These are phyloP conservation scores for Cladorrhinum samala DNA, from an alignment of 495 filamentous ascomycete species.

Conservation along the genomic window DNA sequence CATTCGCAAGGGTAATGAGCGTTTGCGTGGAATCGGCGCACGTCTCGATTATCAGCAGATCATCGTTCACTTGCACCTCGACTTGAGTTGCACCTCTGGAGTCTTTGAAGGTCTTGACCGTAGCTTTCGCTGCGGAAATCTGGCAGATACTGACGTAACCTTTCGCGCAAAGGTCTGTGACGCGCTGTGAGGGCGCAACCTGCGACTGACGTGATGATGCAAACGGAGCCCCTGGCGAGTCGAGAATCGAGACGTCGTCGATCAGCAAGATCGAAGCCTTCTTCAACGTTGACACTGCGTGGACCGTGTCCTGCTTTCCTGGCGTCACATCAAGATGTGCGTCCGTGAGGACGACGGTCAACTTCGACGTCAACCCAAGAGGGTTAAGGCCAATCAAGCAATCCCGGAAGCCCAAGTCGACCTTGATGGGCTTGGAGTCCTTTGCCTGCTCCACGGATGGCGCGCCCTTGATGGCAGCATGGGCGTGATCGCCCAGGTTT, in stretches of 20 bases:
- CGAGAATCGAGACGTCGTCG: slow-evolving; percentile 61
- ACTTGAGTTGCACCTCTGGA: slow-evolving; percentile 56
- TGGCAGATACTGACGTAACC: slow-evolving; percentile 83
- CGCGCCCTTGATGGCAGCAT: slow-evolving; percentile 36
- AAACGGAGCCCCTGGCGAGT: slow-evolving; percentile 37
- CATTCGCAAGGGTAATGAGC: slow-evolving; percentile 71
- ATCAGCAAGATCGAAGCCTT: slow-evolving; percentile 79
- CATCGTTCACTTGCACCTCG: slow-evolving; percentile 75
- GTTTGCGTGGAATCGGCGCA: slow-evolving; percentile 98
- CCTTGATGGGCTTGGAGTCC: slow-evolving; percentile 44
- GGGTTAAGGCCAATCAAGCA: slow-evolving; percentile 85
- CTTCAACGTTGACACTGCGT: slow-evolving; percentile 59
- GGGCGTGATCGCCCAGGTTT: slow-evolving; percentile 60
- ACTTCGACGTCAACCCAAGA: slow-evolving; percentile 63
- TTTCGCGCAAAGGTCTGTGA: slow-evolving; percentile 55
- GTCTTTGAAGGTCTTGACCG: slow-evolving; percentile 46
- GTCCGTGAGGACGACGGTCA: slow-evolving; percentile 70
- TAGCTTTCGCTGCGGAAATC: slow-evolving; percentile 69
- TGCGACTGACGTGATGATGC: slow-evolving; percentile 39
- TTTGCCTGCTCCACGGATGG: slow-evolving; percentile 20
- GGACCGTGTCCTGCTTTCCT: slow-evolving; percentile 53
- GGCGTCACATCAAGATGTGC: slow-evolving; percentile 58
- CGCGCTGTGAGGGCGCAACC: slow-evolving; percentile 51
- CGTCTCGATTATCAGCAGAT: slow-evolving; percentile 84
- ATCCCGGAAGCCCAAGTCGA: slow-evolving; percentile 71